Conservation (phyloP, 176 grass and related monocot genomes). For the Oryza glumipatula region DNA sequence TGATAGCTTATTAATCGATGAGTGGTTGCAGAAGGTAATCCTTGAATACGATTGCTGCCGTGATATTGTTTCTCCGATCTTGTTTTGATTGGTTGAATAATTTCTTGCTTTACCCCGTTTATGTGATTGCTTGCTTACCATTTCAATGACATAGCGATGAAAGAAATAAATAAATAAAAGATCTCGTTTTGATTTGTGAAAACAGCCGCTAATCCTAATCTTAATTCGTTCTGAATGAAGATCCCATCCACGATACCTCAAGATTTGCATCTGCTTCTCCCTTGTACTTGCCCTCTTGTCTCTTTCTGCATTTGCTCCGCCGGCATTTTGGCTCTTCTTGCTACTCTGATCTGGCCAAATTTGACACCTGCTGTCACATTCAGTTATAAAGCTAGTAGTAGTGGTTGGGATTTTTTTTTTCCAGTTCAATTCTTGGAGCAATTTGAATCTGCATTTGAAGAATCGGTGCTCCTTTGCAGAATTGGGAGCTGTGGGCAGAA, state of each 20-base stretch:
- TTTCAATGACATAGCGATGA: constrained; percentile 5
- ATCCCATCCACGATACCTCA: constrained; percentile 11
- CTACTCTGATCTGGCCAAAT: constrained; percentile 30
- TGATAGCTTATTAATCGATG: constrained; percentile 17
- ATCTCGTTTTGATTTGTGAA: constrained; percentile 56
- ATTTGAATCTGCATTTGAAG: constrained; percentile 32
- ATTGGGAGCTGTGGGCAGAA: not conserved
- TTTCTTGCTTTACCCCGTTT: not conserved
- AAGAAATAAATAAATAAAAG: constrained; percentile 12
- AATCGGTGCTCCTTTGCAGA: constrained; percentile 30
- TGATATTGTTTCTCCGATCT: not conserved
- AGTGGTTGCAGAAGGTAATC: not conserved
- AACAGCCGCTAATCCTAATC: constrained; percentile 36
- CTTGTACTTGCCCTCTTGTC: constrained; percentile 40
- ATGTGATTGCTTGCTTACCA: constrained; percentile 3
- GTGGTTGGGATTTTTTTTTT: constrained; percentile 4
- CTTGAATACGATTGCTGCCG: not conserved
- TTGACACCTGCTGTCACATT: constrained; percentile 16
- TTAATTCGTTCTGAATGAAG: constrained; percentile 16
- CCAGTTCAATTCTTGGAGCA: constrained; percentile 10
- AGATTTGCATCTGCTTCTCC: constrained; percentile 44
- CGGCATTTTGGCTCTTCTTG: constrained; percentile 49
- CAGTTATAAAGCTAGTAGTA: constrained; percentile 27
- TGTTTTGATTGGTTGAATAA: constrained; percentile 17
- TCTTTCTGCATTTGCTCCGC: constrained; percentile 43